Evolutionary conservation across 805 yeast species (phyloP).

Genomic region (Barnettozyma vustinii): DNA sequence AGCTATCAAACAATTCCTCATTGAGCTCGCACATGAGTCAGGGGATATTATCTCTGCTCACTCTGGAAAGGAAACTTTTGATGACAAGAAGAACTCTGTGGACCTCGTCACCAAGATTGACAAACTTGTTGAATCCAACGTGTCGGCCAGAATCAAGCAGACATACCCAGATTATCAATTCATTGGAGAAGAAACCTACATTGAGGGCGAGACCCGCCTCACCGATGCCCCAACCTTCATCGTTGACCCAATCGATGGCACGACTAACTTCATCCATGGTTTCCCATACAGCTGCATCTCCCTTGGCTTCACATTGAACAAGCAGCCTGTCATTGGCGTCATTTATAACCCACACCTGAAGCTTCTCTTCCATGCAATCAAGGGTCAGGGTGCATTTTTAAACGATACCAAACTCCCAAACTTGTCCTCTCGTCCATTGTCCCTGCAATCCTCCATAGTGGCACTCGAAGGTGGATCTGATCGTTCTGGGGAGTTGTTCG

Average conservation of each 20-base stretch:
- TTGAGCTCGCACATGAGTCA: conserved; percentile 37
- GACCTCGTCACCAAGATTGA: conserved; percentile 61
- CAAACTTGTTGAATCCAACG: conserved; percentile 43
- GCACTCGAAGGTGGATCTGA: conserved; percentile 62
- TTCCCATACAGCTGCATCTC: conserved; percentile 62
- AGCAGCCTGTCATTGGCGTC: conserved; percentile 54
- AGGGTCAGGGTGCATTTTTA: conserved; percentile 49
- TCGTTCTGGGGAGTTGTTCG: conserved; percentile 45
- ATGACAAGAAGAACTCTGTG: conserved; percentile 54
- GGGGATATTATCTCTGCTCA: conserved; percentile 46
- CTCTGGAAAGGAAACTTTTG: conserved; percentile 44
- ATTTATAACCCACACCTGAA: conserved; percentile 57
- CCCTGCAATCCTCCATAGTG: conserved; percentile 46
- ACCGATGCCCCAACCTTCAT: conserved; percentile 54
- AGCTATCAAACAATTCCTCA: conserved; percentile 32
- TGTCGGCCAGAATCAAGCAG: conserved; percentile 32
- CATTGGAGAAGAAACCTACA: conserved; percentile 57
- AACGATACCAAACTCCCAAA: conserved; percentile 37
- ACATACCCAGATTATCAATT: conserved; percentile 46
- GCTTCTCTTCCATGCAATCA: conserved; percentile 47
- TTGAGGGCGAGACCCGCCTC: conserved; percentile 42
- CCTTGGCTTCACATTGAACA: conserved; percentile 46
- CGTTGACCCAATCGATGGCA: conserved; percentile 64
- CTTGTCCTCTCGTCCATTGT: conserved; percentile 30
- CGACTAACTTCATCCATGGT: conserved; percentile 58